Conservation (phyloP, 352 stramenopile genomes). For the Phytophthora podocarpi region DNA sequence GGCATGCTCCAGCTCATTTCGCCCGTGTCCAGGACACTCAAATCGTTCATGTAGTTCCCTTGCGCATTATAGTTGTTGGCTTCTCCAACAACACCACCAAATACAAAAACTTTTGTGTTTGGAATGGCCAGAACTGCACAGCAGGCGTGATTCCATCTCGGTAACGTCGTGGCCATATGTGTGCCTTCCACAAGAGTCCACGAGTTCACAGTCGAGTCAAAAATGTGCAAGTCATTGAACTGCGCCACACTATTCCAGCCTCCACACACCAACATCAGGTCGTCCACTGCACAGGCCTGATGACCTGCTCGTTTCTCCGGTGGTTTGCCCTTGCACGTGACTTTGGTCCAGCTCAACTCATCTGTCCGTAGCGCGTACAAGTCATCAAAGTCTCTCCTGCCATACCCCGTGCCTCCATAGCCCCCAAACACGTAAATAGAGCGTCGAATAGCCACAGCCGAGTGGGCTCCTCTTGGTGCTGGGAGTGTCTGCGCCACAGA, state of each 20-base stretch:
- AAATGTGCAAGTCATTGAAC: constrained; percentile 96
- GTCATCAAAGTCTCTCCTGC: constrained; percentile 94
- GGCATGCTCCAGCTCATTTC: constrained; percentile 89
- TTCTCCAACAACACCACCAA: constrained; percentile 94
- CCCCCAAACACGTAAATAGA: constrained; percentile 95
- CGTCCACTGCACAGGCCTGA: constrained; percentile 88
- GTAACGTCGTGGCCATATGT: constrained; percentile 74
- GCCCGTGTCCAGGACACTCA: constrained; percentile 94
- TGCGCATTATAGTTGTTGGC: constrained; percentile 86
- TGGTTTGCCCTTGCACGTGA: constrained; percentile 84
- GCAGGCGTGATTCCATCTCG: constrained; percentile 95
- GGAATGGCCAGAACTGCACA: constrained; percentile 95
- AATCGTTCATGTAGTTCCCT: constrained; percentile 88
- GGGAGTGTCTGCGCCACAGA: constrained; percentile 50
- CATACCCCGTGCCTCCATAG: constrained; percentile 93
- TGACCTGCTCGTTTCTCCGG: constrained; percentile 94
- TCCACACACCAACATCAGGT: constrained; percentile 93
- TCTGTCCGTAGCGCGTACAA: constrained; percentile 90
- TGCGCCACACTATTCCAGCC: constrained; percentile 95
- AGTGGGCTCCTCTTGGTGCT: constrained; percentile 90
- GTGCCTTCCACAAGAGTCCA: constrained; percentile 86
- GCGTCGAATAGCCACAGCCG: constrained; percentile 81
- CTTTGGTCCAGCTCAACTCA: constrained; percentile 84
- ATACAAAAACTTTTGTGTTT: constrained; percentile 96
- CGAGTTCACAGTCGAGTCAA: constrained; percentile 86